Conservation (phyloP, 257 asterid genomes). For the Rauvolfia tetraphylla region DNA sequence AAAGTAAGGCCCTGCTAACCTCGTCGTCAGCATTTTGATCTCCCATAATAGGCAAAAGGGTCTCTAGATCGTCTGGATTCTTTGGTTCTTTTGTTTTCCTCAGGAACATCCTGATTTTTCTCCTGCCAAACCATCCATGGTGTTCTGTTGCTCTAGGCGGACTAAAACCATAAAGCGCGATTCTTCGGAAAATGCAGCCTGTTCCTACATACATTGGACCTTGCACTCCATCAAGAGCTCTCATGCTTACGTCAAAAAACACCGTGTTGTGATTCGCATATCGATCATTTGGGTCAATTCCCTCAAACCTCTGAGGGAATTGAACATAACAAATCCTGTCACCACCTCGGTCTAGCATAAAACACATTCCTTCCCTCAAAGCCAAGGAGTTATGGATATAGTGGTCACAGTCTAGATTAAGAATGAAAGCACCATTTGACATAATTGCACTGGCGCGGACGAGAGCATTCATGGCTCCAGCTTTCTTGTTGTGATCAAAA, state of each 20-base stretch:
- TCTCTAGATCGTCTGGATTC: conserved; percentile 48
- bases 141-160: conserved; percentile 94
- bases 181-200: conserved; percentile 79
- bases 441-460: conserved; percentile 89
- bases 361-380: conserved; percentile 91
- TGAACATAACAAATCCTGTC: conserved; percentile 85
- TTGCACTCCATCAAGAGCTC: conserved; percentile 89
- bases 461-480: conserved; percentile 93
- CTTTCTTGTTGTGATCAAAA: conserved; percentile 92
- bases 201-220: conserved; percentile 99
- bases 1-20: conserved; percentile 32
- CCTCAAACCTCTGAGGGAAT: conserved; percentile 88
- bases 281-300: conserved; percentile 85
- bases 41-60: conserved; percentile 52
- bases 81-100: conserved; percentile 33
- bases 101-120: conserved; percentile 47
- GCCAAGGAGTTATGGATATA: conserved; percentile 75
- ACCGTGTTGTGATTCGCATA: conserved; percentile 93
- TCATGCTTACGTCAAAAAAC: conserved; percentile 88
- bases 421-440: conserved; percentile 89
- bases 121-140: conserved; percentile 73
- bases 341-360: conserved; percentile 93
- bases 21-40: conserved; percentile 47
- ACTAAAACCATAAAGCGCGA: conserved; percentile 80
- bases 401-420: conserved; percentile 91